Percentiles rank a stretch among this genome's conserved stretches.
Conservation (phyloP, 129 eudicot species). For the Lonicera japonica region DNA sequence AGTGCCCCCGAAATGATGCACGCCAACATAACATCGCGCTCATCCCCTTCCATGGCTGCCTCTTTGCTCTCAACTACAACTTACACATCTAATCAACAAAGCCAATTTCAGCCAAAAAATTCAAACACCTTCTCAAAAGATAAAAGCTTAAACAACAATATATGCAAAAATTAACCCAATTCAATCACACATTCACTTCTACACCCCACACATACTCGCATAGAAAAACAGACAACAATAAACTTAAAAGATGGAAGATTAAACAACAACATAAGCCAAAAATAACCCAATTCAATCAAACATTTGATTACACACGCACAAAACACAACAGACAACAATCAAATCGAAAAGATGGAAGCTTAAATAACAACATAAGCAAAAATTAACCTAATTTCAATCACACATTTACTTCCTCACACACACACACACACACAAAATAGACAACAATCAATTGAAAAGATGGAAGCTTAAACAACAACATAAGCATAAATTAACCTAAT, state of each 20-base stretch:
- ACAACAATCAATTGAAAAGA: too few relatives aligned
- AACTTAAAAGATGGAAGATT: not conserved
- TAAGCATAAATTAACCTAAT: not conserved
- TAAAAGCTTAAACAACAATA: not conserved
- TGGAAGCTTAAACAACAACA: not conserved
- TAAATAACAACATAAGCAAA: slow-evolving; percentile 2
- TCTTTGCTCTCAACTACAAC: slow-evolving; percentile 34
- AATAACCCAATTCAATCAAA: not conserved
- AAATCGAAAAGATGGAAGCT: not conserved
- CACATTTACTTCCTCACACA: not conserved
- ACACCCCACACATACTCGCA: too few relatives aligned
- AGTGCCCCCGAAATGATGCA: slow-evolving; percentile 71
- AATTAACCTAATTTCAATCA: not conserved
- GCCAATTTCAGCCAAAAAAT: not conserved
- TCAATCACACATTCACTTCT: not conserved
- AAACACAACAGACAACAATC: too few relatives aligned
- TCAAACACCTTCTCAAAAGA: not conserved
- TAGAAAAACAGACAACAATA: too few relatives aligned
- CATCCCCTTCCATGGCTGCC: slow-evolving; percentile 62
- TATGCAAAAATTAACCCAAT: not conserved
- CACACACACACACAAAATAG: too few relatives aligned
- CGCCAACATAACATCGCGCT: slow-evolving; percentile 57
- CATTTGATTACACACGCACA: not conserved
- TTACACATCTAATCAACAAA: slow-evolving; percentile 5
- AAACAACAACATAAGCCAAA: slow-evolving; percentile 1